Evolutionary conservation across 331 rosid species (phyloP), one percentile per base, ranked within the genome.

Genomic region (Cucumis variabilis): DNA sequence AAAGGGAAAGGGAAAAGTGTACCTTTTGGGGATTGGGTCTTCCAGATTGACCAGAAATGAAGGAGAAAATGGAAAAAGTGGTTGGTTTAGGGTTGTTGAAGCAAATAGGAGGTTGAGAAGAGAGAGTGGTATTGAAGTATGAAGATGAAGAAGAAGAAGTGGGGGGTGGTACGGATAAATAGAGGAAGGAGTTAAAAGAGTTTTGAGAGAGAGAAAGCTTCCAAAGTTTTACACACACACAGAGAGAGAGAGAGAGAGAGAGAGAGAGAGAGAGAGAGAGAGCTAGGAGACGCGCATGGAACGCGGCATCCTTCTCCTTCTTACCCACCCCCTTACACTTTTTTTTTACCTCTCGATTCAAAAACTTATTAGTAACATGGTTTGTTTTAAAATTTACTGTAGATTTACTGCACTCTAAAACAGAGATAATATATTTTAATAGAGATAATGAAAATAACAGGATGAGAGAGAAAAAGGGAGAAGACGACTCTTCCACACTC

Each of bases 21-120:
- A 91, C 93, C 91, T 94, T 90, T 71, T 79, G 89, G 30, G 84
- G 46, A 62, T 76, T 53, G 87, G 80, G 70, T 86, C 79, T 51
- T 84, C 90, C 92, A 89, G 94, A 68, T 90, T 75, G 88, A 86
- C 88, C 65, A 79, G 63, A 65, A 74, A 27, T 25, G 87, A 24
- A 41, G 11, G 28, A 50, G 33, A 65, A 60, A 20, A 9, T n/a
- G 88, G n/a, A 62, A 62, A 23, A 19, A 44, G 8, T 44, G 48
- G 48, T 15, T 58, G 9, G 9, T 5, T 15, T 58, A 15, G 21
- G 65, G 60, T 53, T 3, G 4, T 58, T 8, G 0, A 60, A n/a
- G n/a, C 17, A 33, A 17, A 7, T 2, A 19, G 66, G 66, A 19
- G 66, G 10, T 60, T 17, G 23, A 17, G 66, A 60, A 60, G 23